Evolutionary conservation across 2,329 filamentous ascomycete genomes (phyloP), one percentile per base, ranked within the genome.

Genomic region (Dactylonectria estremocensis): DNA sequence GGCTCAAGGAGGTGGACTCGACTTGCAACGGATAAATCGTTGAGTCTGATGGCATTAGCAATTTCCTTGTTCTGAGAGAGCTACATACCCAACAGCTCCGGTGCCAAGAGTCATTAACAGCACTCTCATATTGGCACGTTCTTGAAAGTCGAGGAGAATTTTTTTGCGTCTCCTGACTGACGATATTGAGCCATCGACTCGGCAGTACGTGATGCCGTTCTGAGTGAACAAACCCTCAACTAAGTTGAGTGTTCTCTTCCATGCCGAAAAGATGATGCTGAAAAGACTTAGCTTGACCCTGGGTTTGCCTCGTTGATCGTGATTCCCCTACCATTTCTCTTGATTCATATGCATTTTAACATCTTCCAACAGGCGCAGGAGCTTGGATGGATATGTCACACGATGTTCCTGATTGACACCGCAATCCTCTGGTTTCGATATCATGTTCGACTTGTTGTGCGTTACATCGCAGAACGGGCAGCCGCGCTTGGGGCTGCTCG

Each of bases 1-100:
- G 49, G 49, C 49, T 52, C 49, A 33, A 52, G 16, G 18, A 52
- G 49, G 28, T 52, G 49, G 6, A 52, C n/a, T 5, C 49, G 49
- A 10, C 49, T 52, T 2, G 49, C 49, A n/a, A 52, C 49, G 5
- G 49, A 52, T 24, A 52, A 16, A n/a, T 33, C 49, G 13, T 52
- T 33, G n/a, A 52, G 49, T 16, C 49, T 52, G 7, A n/a, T 8
- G 33, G 13, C 9, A 10, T 50, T 5, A 50, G 48, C 48, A 3
- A 13, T 24, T n/a, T 31, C n/a, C 14, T 31, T 33, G 2, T n/a
- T 16, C 3, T 5, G 3, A 18, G 9, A 10, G 5, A n/a, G 7
- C 3, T 3, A 50, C 48, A 33, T 18, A 50, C 48, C 48, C 48
- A n/a, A 50, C 48, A 14, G 48, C 48, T 31, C 48, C 48, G 7